phyloP scores from a whole-genome alignment of 441 rosid species.

The Populus hybrid region DNA sequence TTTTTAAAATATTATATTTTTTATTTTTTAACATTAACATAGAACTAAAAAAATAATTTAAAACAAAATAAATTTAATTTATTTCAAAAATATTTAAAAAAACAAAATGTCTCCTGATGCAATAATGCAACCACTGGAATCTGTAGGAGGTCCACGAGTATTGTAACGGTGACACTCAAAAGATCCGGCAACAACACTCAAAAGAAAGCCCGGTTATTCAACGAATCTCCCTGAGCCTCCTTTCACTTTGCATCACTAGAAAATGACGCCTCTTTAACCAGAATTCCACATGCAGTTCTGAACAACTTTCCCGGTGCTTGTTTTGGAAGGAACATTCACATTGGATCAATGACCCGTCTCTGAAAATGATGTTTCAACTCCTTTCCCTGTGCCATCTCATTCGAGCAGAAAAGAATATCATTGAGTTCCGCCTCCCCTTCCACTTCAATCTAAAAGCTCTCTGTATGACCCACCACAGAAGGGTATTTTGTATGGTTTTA shows the following conservation, averaged over 20 bases:
- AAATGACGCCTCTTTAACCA: neutral
- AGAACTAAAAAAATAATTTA: no score
- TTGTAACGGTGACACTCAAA: no score
- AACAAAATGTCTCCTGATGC: neutral
- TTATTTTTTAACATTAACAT: no score
- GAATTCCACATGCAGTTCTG: neutral
- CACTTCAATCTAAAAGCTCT: neutral
- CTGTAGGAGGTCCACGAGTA: no score
- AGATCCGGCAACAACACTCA: no score
- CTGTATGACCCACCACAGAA: neutral
- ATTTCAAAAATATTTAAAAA: no score
- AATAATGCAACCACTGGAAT: neutral
- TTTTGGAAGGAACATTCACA: neutral
- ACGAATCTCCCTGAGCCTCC: no score
- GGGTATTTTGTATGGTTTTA: neutral
- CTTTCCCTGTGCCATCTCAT: neutral
- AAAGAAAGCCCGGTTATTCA: no score
- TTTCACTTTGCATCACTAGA: no score
- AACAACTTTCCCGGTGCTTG: neutral
- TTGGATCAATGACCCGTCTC: no score
- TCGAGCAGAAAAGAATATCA: slow-evolving; percentile 10
- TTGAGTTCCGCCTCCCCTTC: neutral
- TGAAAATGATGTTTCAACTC: slow-evolving; percentile 9
- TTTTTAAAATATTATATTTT: no score
- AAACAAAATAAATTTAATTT: no score